phyloP scores from a whole-genome alignment of 2,329 filamentous ascomycete genomes.

The Fusarium falciforme region DNA sequence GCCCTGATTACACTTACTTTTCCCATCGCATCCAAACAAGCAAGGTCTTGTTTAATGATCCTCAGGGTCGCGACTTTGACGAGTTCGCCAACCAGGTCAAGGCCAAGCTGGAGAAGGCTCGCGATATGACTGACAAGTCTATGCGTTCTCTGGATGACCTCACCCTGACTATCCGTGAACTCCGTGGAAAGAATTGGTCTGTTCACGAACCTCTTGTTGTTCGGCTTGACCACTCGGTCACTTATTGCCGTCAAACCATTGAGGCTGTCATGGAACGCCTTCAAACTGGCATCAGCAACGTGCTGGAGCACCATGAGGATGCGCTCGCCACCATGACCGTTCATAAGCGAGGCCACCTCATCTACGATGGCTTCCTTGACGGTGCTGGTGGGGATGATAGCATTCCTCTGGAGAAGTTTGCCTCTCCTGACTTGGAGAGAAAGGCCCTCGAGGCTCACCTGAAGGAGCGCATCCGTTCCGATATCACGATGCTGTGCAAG shows the following conservation, averaged over 20 bases:
- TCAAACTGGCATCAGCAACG: conserved; percentile 61
- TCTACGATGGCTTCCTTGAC: conserved; percentile 48
- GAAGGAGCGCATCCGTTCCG: conserved; percentile 58
- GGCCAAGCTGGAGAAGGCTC: conserved; percentile 49
- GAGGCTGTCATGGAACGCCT: conserved; percentile 63
- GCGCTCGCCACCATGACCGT: conserved; percentile 59
- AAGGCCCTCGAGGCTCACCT: conserved; percentile 54
- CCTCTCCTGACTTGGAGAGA: conserved; percentile 51
- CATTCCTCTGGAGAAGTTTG: conserved; percentile 46
- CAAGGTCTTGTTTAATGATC: conserved; percentile 58
- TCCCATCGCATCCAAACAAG: conserved; percentile 56
- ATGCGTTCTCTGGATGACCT: conserved; percentile 59
- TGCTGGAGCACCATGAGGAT: conserved; percentile 59
- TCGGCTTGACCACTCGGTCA: conserved; percentile 54
- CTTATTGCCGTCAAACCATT: conserved; percentile 57
- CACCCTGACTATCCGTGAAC: conserved; percentile 59
- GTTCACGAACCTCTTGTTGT: conserved; percentile 60
- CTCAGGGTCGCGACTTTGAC: conserved; percentile 56
- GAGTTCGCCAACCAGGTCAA: conserved; percentile 57
- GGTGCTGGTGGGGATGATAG: conserved; percentile 49
- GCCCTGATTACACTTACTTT: conserved; percentile 59
- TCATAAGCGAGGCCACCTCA: conserved; percentile 64
- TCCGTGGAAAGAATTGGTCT: conserved; percentile 59
- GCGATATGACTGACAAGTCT: conserved; percentile 55
- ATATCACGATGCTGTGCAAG: conserved; percentile 62